phyloP scores from a whole-genome alignment of 306 rosid species.

The Casuarina glauca region DNA sequence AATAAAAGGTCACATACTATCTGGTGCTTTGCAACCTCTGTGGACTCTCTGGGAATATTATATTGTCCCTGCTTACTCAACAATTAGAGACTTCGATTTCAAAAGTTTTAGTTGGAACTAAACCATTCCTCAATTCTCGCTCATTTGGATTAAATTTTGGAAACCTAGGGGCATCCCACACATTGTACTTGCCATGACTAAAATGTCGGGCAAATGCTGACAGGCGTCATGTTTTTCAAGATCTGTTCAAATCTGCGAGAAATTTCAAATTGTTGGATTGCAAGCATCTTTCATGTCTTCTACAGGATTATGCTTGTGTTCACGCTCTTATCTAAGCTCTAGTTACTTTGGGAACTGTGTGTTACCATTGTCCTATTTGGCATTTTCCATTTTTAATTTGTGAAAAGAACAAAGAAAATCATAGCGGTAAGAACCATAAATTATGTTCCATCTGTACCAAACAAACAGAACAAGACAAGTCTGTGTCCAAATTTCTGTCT shows the following conservation, averaged over 20 bases:
- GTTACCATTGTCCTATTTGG: not conserved
- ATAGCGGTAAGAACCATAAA: not conserved
- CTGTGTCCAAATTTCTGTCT: not conserved
- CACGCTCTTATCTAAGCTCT: not conserved
- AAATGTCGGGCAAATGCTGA: not conserved
- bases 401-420: not conserved
- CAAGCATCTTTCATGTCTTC: too few species aligned
- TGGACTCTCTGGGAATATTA: not conserved
- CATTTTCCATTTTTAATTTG: not conserved
- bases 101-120: not conserved
- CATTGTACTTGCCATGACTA: not conserved
- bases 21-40: not conserved
- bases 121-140: not conserved
- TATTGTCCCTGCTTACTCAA: not conserved
- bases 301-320: not conserved
- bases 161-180: not conserved
- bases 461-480: not conserved
- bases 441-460: not conserved
- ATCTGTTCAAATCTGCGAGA: not conserved
- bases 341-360: not conserved
- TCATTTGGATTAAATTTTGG: not conserved
- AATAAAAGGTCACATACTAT: not conserved
- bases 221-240: not conserved
- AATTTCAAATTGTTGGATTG: not conserved
- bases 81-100: not conserved